These are phyloP conservation scores for Pseudisothecium myosuroides DNA, from an alignment of 225 moss, liverwort and hornwort species.

Conservation along the genomic window DNA sequence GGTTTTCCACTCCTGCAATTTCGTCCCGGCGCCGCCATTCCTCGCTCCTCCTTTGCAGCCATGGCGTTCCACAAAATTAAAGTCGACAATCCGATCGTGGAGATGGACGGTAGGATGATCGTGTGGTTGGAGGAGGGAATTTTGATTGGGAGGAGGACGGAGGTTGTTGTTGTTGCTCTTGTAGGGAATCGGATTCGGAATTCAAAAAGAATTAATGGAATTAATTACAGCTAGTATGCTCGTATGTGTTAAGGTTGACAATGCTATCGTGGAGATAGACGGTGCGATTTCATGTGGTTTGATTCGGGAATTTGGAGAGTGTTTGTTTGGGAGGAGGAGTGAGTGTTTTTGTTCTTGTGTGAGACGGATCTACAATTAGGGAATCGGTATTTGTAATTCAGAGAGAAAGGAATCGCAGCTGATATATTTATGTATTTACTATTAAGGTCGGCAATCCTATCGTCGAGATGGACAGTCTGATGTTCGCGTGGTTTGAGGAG, in stretches of 20 bases:
- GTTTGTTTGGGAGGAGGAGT: neutral
- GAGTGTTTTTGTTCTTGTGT: neutral
- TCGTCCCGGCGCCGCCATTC: neutral
- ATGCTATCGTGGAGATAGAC: neutral
- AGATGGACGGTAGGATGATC: constrained; percentile 68
- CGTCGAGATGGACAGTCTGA: constrained; percentile 77
- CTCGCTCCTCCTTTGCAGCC: constrained; percentile 18
- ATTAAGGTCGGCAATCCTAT: constrained; percentile 71
- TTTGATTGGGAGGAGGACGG: neutral
- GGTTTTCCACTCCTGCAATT: neutral
- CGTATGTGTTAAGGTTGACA: neutral
- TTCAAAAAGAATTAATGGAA: neutral
- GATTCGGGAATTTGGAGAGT: neutral
- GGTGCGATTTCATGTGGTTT: neutral
- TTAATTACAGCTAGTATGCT: neutral
- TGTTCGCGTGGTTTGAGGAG: neutral
- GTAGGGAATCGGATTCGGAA: neutral
- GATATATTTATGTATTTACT: no score
- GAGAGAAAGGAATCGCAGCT: neutral
- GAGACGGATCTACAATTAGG: neutral
- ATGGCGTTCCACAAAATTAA: constrained; percentile 84
- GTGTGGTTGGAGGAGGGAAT: neutral
- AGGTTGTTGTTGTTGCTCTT: neutral
- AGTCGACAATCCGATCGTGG: constrained; percentile 84
- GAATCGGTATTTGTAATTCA: neutral